Evolutionary conservation across 2,329 filamentous ascomycete species (phyloP).

Genomic region (Nemania bipapillata): DNA sequence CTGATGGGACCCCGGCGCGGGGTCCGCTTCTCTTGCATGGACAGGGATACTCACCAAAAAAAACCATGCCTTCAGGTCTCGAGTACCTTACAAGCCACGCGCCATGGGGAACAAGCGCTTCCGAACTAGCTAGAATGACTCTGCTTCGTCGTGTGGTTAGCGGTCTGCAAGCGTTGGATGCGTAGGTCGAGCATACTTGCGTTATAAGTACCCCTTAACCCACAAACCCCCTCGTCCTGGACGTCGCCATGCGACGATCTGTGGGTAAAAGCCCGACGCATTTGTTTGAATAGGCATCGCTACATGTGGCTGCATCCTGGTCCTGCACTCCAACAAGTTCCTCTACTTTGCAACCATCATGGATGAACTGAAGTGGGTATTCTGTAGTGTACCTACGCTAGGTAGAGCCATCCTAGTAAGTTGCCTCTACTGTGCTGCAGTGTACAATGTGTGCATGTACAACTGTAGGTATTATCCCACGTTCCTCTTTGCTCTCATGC

Average conservation of each 20-base stretch:
- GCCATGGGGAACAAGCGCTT: conserved; percentile 41
- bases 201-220: conserved; percentile 16
- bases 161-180: conserved; percentile 20
- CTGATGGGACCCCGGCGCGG: conserved; percentile 38
- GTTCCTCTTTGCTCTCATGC: conserved; percentile 1
- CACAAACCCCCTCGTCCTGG: conserved; percentile 39
- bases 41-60: conserved; percentile 29
- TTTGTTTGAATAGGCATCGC: conserved; percentile 39
- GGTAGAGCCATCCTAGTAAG: neutral
- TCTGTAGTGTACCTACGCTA: neutral
- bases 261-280: conserved; percentile 45
- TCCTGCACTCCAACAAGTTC: conserved; percentile 31
- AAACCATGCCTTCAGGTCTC: conserved; percentile 39
- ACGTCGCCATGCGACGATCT: conserved; percentile 47
- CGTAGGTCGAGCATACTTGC: conserved; percentile 24
- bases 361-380: conserved; percentile 4
- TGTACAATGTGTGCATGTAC: neutral
- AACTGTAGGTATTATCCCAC: neutral
- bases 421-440: neutral
- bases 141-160: conserved; percentile 28
- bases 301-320: conserved; percentile 35
- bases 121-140: conserved; percentile 16
- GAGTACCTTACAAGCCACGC: conserved; percentile 45
- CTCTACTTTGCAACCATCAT: conserved; percentile 17
- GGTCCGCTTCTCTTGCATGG: conserved; percentile 46